A percentile compares a stretch with the other conserved stretches of the same genome.
These are phyloP conservation scores for Fusarium nematophilum DNA, from an alignment of 2,329 filamentous ascomycete species.

Conservation along the genomic window DNA sequence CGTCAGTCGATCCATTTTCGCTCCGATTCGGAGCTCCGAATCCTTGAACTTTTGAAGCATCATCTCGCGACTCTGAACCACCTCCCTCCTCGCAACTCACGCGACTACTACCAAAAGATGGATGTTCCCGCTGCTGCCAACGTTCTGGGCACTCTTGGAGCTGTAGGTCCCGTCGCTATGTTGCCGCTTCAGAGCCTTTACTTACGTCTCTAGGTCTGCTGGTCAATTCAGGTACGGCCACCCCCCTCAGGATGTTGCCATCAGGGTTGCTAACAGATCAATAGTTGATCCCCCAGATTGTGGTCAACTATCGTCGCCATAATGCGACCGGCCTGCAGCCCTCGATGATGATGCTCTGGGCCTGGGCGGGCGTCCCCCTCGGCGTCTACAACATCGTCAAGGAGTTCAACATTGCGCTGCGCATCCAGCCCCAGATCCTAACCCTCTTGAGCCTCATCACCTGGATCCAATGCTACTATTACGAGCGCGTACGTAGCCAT, in stretches of 20 bases:
- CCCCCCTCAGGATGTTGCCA: neutral
- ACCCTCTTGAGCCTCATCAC: constrained; percentile 56
- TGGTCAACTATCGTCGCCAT: constrained; percentile 74
- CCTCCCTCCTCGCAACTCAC: neutral
- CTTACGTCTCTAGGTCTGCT: constrained; percentile 60
- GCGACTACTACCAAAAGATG: constrained; percentile 50
- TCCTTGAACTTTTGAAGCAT: neutral
- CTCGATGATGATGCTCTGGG: constrained; percentile 80
- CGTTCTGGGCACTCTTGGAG: constrained; percentile 68
- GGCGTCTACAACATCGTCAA: constrained; percentile 63
- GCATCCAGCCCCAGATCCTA: constrained; percentile 57
- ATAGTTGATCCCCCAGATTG: constrained; percentile 75
- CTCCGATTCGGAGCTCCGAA: constrained; percentile 1
- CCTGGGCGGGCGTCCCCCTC: constrained; percentile 73
- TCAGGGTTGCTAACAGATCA: neutral
- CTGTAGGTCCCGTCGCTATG: constrained; percentile 51
- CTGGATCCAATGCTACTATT: constrained; percentile 58
- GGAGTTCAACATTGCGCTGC: constrained; percentile 55
- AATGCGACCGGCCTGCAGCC: constrained; percentile 73
- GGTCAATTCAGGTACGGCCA: constrained; percentile 70
- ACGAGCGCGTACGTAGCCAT: constrained; percentile 46
- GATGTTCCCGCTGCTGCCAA: constrained; percentile 67
- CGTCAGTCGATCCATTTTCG: constrained; percentile 3
- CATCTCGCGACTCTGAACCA: neutral
- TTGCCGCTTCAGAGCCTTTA: neutral